A percentile compares a stretch with the other conserved stretches of the same genome.
Conservation (phyloP, 257 asterid genomes). For the Galeopsis tetrahit region DNA sequence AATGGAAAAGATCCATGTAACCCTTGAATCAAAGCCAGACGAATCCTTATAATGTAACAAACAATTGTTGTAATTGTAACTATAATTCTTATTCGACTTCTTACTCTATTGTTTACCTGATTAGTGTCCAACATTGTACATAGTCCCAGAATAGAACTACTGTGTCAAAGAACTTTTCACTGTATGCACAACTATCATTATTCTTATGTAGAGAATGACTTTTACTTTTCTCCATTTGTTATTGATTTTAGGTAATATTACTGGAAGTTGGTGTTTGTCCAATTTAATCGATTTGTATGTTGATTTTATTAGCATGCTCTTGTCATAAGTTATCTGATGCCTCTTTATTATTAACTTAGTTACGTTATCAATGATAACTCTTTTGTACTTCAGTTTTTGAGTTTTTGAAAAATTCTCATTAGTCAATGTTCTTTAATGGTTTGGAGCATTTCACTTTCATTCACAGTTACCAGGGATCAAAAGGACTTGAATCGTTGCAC, state of each 20-base stretch:
- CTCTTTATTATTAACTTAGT: conserved; percentile 1
- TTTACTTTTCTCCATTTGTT: conserved; percentile 15
- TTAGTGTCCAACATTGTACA: conserved; percentile 31
- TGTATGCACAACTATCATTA: conserved; percentile 26
- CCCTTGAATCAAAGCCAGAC: no score
- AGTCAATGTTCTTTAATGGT: not conserved
- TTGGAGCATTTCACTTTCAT: not conserved
- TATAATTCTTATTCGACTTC: conserved; percentile 7
- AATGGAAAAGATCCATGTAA: conserved; percentile 83
- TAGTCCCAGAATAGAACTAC: conserved; percentile 28
- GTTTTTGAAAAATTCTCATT: not conserved
- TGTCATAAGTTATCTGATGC: not conserved
- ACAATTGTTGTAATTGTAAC: no score
- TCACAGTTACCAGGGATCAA: conserved; percentile 2
- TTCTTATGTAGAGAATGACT: conserved; percentile 24
- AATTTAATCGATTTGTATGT: not conserved
- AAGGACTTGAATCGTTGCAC: conserved; percentile 19
- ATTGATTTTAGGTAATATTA: conserved; percentile 5
- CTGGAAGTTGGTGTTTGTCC: not conserved
- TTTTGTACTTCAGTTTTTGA: not conserved
- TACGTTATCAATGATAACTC: not conserved
- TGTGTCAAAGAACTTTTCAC: conserved; percentile 21
- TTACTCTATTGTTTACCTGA: conserved; percentile 25
- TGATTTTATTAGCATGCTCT: not conserved
- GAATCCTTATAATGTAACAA: no score